These are phyloP conservation scores for Teunomyces aglyptinius DNA, from an alignment of 805 yeast genomes.

Conservation along the genomic window DNA sequence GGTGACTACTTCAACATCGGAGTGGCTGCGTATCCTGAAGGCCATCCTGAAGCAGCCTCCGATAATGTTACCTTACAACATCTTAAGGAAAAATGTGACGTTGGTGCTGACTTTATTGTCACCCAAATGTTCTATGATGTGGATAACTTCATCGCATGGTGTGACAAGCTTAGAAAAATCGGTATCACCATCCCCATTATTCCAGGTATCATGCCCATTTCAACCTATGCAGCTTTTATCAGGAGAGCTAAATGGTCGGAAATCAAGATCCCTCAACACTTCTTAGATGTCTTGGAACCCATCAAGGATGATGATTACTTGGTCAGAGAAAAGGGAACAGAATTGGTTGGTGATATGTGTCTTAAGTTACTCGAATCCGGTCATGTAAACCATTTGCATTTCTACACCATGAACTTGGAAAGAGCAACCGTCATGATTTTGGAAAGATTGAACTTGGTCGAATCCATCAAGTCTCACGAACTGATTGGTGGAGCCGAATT, in stretches of 20 bases:
- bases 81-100: constrained; percentile 85
- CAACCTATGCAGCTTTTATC: constrained; percentile 88
- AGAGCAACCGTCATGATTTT: constrained; percentile 85
- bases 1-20: constrained; percentile 93
- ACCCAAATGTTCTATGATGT: constrained; percentile 98
- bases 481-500: constrained; percentile 41
- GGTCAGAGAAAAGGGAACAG: constrained; percentile 83
- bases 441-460: constrained; percentile 65
- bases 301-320: constrained; percentile 86
- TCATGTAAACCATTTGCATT: constrained; percentile 80
- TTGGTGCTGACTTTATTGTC: constrained; percentile 90
- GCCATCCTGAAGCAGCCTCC: constrained; percentile 81
- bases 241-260: constrained; percentile 96
- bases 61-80: constrained; percentile 52
- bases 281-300: constrained; percentile 68
- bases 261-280: constrained; percentile 72
- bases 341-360: constrained; percentile 83
- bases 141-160: constrained; percentile 83
- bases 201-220: constrained; percentile 98
- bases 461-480: constrained; percentile 37
- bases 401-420: constrained; percentile 97
- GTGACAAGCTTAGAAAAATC: constrained; percentile 58
- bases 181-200: constrained; percentile 86
- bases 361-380: constrained; percentile 66
- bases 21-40: constrained; percentile 97